Evolutionary conservation across 495 filamentous ascomycete species (phyloP), one percentile per base, ranked within the genome.

Genomic region (Amphirosellinia nigrospora): DNA sequence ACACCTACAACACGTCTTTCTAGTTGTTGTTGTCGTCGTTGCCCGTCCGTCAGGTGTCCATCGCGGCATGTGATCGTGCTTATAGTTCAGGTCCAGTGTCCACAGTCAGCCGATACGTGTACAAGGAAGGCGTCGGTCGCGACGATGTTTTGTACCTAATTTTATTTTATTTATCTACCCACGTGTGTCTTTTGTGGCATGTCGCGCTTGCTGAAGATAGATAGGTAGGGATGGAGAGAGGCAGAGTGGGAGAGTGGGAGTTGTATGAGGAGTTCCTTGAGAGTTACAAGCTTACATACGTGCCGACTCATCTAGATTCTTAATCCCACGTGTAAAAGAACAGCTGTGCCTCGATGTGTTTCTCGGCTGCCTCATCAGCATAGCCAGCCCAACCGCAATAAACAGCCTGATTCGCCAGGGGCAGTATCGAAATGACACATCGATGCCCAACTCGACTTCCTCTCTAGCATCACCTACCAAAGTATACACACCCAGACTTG

Each of bases 1-100:
- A n/a, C n/a, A n/a, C n/a, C n/a, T n/a, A n/a, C n/a, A n/a, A 21
- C 45, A 9, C 11, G 45, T 21, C 19, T n/a, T 8, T 21, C 7
- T 48, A 9, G 45, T 48, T 46, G 45, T 48, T n/a, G 45, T 48
- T 48, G 45, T n/a, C n/a, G n/a, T n/a, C n/a, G n/a, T n/a, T n/a
- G n/a, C n/a, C n/a, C n/a, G n/a, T n/a, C n/a, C n/a, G n/a, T n/a
- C n/a, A n/a, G n/a, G n/a, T n/a, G n/a, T n/a, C n/a, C n/a, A n/a
- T n/a, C n/a, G n/a, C n/a, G n/a, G n/a, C n/a, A n/a, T n/a, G n/a
- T n/a, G n/a, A n/a, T n/a, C n/a, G n/a, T n/a, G n/a, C n/a, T n/a
- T n/a, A n/a, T n/a, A n/a, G n/a, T n/a, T n/a, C n/a, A n/a, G n/a
- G n/a, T n/a, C n/a, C n/a, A n/a, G n/a, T n/a, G n/a, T n/a, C n/a